phyloP scores from a whole-genome alignment of 345 rosid genomes.

The Balakata baccata region DNA sequence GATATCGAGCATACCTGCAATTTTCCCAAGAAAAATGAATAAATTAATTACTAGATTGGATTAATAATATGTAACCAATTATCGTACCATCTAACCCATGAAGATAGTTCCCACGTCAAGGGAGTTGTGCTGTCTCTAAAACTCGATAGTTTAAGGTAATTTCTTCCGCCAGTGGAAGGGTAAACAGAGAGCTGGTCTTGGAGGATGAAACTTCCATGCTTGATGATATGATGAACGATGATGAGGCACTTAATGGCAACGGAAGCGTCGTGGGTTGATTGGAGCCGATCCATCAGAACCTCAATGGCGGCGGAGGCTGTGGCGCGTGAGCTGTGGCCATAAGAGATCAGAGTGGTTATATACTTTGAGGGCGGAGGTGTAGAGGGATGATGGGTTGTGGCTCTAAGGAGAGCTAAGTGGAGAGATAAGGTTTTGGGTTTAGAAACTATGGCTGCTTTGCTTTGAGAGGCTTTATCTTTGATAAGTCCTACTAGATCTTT shows the following conservation, averaged over 20 bases:
- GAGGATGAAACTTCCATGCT: slow-evolving; percentile 72
- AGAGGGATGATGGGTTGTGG: slow-evolving; percentile 69
- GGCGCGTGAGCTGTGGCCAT: slow-evolving; percentile 69
- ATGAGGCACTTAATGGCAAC: slow-evolving; percentile 81
- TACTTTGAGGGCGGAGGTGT: slow-evolving; percentile 53
- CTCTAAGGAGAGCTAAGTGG: slow-evolving; percentile 61
- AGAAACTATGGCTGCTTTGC: slow-evolving; percentile 65
- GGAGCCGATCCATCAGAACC: slow-evolving; percentile 84
- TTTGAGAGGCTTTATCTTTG: slow-evolving; percentile 76
- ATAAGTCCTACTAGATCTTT: slow-evolving; percentile 54
- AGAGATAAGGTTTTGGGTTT: slow-evolving; percentile 43
- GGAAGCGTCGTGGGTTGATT: slow-evolving; percentile 61
- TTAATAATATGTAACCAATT: not conserved
- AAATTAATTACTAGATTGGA: too few species aligned
- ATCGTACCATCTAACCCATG: slow-evolving; percentile 75
- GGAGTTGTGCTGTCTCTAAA: slow-evolving; percentile 64
- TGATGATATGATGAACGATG: slow-evolving; percentile 58
- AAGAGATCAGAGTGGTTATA: slow-evolving; percentile 56
- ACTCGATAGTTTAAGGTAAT: slow-evolving; percentile 69
- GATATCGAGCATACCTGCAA: slow-evolving; percentile 60
- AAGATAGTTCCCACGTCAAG: slow-evolving; percentile 71
- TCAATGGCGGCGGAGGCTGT: slow-evolving; percentile 63
- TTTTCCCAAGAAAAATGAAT: not conserved
- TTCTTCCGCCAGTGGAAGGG: slow-evolving; percentile 76
- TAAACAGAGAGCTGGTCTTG: slow-evolving; percentile 83